These are phyloP conservation scores for Xylaria grammica DNA, from an alignment of 495 filamentous ascomycete species.

Conservation along the genomic window DNA sequence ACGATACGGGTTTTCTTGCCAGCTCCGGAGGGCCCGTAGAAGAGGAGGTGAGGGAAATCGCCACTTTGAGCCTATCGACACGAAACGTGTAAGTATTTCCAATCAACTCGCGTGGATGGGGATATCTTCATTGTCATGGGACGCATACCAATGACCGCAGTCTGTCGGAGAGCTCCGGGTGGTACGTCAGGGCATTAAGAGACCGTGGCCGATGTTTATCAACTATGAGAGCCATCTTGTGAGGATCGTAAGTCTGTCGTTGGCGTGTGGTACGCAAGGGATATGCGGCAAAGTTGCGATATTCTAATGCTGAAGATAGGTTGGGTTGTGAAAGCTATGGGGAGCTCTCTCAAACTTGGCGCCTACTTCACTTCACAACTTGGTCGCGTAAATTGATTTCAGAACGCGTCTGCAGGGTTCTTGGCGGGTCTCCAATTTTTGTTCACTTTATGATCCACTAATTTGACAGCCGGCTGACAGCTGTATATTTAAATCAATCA, in stretches of 20 bases:
- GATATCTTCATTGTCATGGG: background rate
- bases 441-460: background rate
- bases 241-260: background rate
- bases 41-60: conserved; percentile 95
- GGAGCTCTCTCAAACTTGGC: background rate
- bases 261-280: background rate
- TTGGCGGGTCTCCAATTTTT: too few species aligned
- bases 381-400: conserved; percentile 31
- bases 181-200: conserved; percentile 86
- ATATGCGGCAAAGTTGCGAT: background rate
- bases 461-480: background rate
- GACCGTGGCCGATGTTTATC: conserved; percentile 93
- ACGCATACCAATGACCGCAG: conserved; percentile 80
- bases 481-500: conserved; percentile 5
- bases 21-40: conserved; percentile 94
- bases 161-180: conserved; percentile 84
- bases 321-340: background rate
- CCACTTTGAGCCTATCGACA: conserved; percentile 81
- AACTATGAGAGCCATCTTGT: conserved; percentile 73
- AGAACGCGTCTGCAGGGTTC: conserved; percentile 30
- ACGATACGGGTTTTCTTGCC: conserved; percentile 98
- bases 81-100: conserved; percentile 24
- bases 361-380: background rate
- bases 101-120: background rate
- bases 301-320: too few species aligned